Evolutionary conservation across 2,329 filamentous ascomycete genomes (phyloP), one percentile per base, ranked within the genome.

Genomic region (Trichoderma cornu-damae): DNA sequence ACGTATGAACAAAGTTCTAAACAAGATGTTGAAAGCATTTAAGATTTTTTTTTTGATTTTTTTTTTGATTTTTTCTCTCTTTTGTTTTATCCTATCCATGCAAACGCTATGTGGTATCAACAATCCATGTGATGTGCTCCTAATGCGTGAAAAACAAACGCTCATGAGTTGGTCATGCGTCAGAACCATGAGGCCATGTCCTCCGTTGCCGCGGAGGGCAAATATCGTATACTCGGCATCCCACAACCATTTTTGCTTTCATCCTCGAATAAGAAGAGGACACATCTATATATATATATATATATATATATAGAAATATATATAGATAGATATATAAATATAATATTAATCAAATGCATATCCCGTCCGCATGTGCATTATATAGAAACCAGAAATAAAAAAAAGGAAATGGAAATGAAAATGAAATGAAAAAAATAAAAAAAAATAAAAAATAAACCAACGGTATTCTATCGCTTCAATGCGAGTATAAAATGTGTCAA

Each of bases 31-130:
- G n/a, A n/a, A n/a, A n/a, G n/a, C n/a, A n/a, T n/a, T n/a, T n/a
- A n/a, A n/a, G n/a, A n/a, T n/a, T n/a, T n/a, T n/a, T n/a, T n/a
- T n/a, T n/a, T n/a, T n/a, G n/a, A n/a, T n/a, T n/a, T n/a, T n/a
- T n/a, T n/a, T n/a, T n/a, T n/a, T n/a, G n/a, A n/a, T 37, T 44
- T 54, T 28, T 55, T 26, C 24, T 8, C 6, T 55, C 30, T 54
- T 46, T 35, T 16, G 38, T 47, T 47, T 28, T 43, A 34, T 24
- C 18, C n/a, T 52, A 20, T 52, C 16, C 37, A 55, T 46, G 24
- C 47, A 46, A 42, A 42, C 42, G 37, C 49, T 42, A 42, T 38
- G 20, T 52, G 52, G 42, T 55, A 55, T 55, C 49, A 30, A 30
- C 49, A 42, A 52, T 32, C 26, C 49, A 52, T 22, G 22, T 12